Evolutionary conservation across 2,329 filamentous ascomycete genomes (phyloP), one percentile per base, ranked within the genome.

Genomic region (Chrysoporthe puriensis): DNA sequence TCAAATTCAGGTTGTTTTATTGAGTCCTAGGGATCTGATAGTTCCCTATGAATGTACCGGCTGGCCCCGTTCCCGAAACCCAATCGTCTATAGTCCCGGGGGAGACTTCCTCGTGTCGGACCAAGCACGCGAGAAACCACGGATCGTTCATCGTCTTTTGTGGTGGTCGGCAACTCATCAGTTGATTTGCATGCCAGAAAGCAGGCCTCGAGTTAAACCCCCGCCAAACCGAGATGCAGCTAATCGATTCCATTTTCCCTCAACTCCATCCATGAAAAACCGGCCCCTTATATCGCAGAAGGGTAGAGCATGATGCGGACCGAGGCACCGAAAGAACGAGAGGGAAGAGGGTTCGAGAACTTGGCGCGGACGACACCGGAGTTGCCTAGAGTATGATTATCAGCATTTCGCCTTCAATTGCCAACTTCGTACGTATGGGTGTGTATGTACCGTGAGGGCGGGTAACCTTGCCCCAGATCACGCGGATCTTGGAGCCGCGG

Each of bases 391-490:
- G 2, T 18, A 32, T 4, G 13, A 43, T 68, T 32, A 44, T 70
- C 54, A 70, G 68, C 57, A 34, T 63, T 57, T 21, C 16, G 13
- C 34, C 50, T 48, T 21, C 64, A 64, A 63, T 72, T 8, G 48
- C 36, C 57, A 59, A 34, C 16, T 68, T 72, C 63, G 71, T 62
- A 48, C 16, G 16, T 4, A 13, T 50, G 1, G 62, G 59, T 34
- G 44, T 65, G 61, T 70, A 82, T 84, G 77, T 92, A 95, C 92
- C 95, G 86, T 98, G 95, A 82, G 94, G 91, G 80, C 94, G 88
- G 81, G 93, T 97, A 82, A 98, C 91, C 88, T 97, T 97, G 87
- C 95, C 95, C 94, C 94, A 98, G 87, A 98, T 97, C 77, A 98
- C 91, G 80, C 95, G 90, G 86, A 98, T 96, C 91, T 98, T 98